phyloP scores from a whole-genome alignment of 768 basidiomycete species.

The Gelatoporia subvermispora region DNA sequence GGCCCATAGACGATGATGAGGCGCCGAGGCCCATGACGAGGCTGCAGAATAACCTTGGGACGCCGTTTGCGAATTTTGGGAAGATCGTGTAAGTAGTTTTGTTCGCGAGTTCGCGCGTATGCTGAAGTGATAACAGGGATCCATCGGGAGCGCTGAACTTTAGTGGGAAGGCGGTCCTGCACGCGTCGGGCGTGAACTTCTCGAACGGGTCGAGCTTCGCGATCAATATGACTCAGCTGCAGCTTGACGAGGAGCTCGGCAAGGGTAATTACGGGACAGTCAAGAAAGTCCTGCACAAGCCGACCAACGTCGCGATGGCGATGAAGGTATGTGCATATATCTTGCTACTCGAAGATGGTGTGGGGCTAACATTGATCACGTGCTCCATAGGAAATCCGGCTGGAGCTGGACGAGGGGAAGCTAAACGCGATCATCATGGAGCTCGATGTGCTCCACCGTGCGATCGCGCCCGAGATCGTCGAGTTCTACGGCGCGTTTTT shows the following conservation, averaged over 20 bases:
- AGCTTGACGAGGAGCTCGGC: slow-evolving; percentile 89
- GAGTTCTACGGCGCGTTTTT: slow-evolving; percentile 99
- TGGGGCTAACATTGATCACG: neutral
- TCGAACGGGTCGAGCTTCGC: slow-evolving; percentile 84
- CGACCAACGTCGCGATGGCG: slow-evolving; percentile 94
- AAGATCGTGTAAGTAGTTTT: slow-evolving; percentile 77
- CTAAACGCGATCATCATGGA: slow-evolving; percentile 98
- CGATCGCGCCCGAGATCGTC: slow-evolving; percentile 85
- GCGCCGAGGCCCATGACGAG: slow-evolving; percentile 32
- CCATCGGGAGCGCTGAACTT: slow-evolving; percentile 96
- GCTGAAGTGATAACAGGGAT: slow-evolving; percentile 55
- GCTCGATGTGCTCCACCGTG: slow-evolving; percentile 94
- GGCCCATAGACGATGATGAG: slow-evolving; percentile 42
- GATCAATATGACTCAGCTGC: slow-evolving; percentile 93
- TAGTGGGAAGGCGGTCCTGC: slow-evolving; percentile 86
- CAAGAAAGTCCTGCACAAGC: slow-evolving; percentile 89
- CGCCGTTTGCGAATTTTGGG: slow-evolving; percentile 89
- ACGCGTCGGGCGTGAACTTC: slow-evolving; percentile 86
- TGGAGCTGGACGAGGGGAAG: slow-evolving; percentile 91
- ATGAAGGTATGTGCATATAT: slow-evolving; percentile 74
- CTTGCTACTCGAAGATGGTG: neutral
- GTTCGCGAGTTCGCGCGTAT: neutral
- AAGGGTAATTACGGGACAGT: slow-evolving; percentile 98
- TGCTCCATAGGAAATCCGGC: slow-evolving; percentile 80
- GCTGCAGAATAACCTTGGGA: slow-evolving; percentile 41